Base-by-base conservation (phyloP, 768 basidiomycete genomes). In the Trametopsis cervina region DNA sequence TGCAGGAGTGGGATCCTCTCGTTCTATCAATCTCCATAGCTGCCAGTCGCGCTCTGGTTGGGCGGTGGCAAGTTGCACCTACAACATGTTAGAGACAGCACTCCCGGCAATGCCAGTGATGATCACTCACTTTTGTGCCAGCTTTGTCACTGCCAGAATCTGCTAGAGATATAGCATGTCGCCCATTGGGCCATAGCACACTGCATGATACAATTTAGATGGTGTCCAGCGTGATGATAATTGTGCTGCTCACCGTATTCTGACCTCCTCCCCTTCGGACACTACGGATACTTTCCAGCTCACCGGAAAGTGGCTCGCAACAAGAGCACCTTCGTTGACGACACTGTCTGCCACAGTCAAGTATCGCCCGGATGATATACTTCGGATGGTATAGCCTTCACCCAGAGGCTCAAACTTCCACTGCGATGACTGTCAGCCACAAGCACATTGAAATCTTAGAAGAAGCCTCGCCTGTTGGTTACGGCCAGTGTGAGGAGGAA, bases 401-500 rank as follows among this genome's bases (percentile, higher is more conserved):
- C 60, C 60, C n/a, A 56, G 55, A 22, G 58, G 49, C 21, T 55
- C 50, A 43, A 62, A 60, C 24, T 55, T 46, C 60, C 60, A 62
- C 60, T 62, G 23, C 12, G 1, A 27, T 11, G 26, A 15, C 29
- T 7, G 21, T 35, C 24, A 25, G 39, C 17, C 2, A 29, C 23
- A 23, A 15, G 21, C 7, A 12, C 22, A 9, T 9, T 17, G 4
- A 4, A 27, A 7, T 17, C 49, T 21, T 38, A 18, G 13, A n/a
- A 24, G 20, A 1, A 38, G 27, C 24, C 17, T 41, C 2, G 55
- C 59, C 57, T 60, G 60, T 44, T 62, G 60, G 44, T 62, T 62
- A 20, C 50, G 51, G 0, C 60, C 60, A 41, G 27, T 49, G 45
- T 47, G 56, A 35, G 42, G 42, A 2, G 58, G 52, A 36, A 47